Percentiles rank a stretch among this genome's conserved stretches.
Evolutionary conservation across 352 stramenopile species (phyloP).

Genomic region (Globisporangium nagaii): DNA sequence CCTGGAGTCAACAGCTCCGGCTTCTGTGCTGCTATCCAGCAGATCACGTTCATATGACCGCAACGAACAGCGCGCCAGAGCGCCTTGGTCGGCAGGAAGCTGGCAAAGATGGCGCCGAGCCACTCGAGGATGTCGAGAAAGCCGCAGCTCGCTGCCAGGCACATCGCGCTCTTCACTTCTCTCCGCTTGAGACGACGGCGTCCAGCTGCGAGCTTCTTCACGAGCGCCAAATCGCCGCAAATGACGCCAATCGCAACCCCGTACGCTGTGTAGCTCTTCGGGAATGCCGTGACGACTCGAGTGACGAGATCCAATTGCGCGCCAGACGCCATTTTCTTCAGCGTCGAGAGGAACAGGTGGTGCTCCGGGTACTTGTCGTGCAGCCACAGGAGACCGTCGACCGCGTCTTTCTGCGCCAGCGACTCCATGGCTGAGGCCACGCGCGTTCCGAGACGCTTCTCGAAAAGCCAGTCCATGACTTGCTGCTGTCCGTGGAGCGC

Average conservation of each 20-base stretch:
- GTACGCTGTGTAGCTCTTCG: neutral
- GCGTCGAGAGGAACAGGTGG: neutral
- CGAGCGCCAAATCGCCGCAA: neutral
- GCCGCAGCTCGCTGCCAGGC: conserved; percentile 3
- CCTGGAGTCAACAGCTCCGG: neutral
- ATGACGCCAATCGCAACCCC: conserved; percentile 2
- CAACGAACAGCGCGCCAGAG: conserved; percentile 5
- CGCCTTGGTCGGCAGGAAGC: neutral
- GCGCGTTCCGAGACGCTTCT: neutral
- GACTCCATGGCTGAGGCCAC: neutral
- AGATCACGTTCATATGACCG: neutral
- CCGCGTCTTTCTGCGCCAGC: neutral
- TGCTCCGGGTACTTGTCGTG: conserved; percentile 3
- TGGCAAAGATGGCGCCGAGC: neutral
- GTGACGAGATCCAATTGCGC: neutral
- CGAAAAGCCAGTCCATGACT: conserved; percentile 7
- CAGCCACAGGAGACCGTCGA: conserved; percentile 2
- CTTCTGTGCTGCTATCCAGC: neutral
- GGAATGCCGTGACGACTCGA: neutral
- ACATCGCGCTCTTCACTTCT: conserved; percentile 9
- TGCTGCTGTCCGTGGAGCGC: conserved; percentile 6
- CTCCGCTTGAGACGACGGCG: neutral
- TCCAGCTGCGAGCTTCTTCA: neutral
- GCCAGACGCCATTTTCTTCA: conserved; percentile 4
- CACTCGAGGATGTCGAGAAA: conserved; percentile 1